Conservation (phyloP, 1,139 yeast genomes). For the Hyphopichia burtonii region DNA sequence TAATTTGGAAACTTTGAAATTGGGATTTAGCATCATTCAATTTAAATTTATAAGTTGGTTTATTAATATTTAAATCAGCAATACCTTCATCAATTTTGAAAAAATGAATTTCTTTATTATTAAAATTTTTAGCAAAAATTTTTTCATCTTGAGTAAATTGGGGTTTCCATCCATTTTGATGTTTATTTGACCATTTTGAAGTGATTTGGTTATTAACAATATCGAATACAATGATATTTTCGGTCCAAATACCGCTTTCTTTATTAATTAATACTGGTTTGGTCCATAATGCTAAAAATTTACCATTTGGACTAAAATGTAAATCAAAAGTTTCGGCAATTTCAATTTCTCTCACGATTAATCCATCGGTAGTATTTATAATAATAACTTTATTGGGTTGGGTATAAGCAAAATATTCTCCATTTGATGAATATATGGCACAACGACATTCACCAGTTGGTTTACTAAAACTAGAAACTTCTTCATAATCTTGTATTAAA, state of each 20-base stretch:
- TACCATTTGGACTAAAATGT: conserved; percentile 86
- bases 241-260: conserved; percentile 66
- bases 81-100: conserved; percentile 54
- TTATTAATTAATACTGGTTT: conserved; percentile 65
- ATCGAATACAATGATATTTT: conserved; percentile 77
- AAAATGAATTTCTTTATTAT: conserved; percentile 68
- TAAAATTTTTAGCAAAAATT: conserved; percentile 61
- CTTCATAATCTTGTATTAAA: conserved; percentile 51
- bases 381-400: conserved; percentile 58
- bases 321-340: conserved; percentile 72
- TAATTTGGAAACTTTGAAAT: conserved; percentile 57
- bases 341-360: conserved; percentile 43
- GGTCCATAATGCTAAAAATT: conserved; percentile 85
- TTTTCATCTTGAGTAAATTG: conserved; percentile 82
- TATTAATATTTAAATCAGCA: conserved; percentile 37
- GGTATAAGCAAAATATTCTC: conserved; percentile 57
- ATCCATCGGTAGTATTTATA: conserved; percentile 46
- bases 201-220: conserved; percentile 47
- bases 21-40: conserved; percentile 57
- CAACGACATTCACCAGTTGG: conserved; percentile 43
- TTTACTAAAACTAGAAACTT: conserved; percentile 31
- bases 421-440: conserved; percentile 53
- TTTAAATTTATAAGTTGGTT: conserved; percentile 62
- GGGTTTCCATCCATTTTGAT: conserved; percentile 89
- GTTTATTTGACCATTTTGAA: conserved; percentile 72